Conservation (phyloP, 164 flowering plant species). For the Vitis labrusca region DNA sequence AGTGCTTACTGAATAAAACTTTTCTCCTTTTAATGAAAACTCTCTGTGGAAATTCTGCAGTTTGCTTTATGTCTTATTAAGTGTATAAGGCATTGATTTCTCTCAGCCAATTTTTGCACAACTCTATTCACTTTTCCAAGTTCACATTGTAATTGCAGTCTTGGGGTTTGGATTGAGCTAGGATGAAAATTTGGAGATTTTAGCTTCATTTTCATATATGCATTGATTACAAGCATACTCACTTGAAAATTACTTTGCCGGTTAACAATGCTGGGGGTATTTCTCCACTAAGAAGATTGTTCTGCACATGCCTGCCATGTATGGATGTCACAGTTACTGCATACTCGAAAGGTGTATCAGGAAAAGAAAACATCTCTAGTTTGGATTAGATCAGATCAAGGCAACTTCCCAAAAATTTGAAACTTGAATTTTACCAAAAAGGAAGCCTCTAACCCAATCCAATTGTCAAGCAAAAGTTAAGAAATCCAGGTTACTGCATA, state of each 20-base stretch:
- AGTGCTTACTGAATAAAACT: neutral
- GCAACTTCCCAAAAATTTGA: neutral
- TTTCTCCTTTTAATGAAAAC: neutral
- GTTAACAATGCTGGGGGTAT: slow-evolving; percentile 55
- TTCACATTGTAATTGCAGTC: neutral
- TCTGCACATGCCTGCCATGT: slow-evolving; percentile 71
- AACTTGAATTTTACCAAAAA: neutral
- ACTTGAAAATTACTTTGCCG: slow-evolving; percentile 59
- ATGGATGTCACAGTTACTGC: slow-evolving; percentile 8
- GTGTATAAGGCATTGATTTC: too few relatives aligned
- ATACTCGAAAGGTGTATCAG: neutral
- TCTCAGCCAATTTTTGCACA: too few relatives aligned
- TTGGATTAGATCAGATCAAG: neutral
- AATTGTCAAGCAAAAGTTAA: neutral
- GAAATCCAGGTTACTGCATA: slow-evolving; percentile 30
- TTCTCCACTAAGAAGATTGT: slow-evolving; percentile 76
- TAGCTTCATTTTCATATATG: neutral
- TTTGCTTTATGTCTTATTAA: too few relatives aligned
- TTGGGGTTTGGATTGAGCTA: neutral
- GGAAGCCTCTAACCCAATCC: neutral
- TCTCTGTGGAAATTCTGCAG: too few relatives aligned
- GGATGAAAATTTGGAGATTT: neutral
- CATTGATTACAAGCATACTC: slow-evolving; percentile 30
- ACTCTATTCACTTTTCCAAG: too few relatives aligned
- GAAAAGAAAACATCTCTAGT: neutral